Evolutionary conservation across 139 green algal species (phyloP).

Genomic region (Chlamydomonas sp.): DNA sequence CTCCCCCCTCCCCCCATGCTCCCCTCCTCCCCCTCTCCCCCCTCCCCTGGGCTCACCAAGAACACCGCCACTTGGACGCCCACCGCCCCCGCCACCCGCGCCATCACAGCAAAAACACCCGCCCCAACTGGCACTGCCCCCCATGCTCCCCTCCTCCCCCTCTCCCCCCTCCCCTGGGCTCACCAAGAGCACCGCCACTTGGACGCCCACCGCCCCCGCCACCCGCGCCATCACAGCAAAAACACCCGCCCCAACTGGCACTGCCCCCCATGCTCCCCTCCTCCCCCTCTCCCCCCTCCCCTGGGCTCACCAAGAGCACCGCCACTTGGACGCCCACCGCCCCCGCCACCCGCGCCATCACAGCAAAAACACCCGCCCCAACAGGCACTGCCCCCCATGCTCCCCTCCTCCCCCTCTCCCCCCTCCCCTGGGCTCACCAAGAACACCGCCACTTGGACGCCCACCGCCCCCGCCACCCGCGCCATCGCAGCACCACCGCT

Average conservation of each 20-base stretch:
- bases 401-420: constrained; percentile 5
- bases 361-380: no score
- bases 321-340: background rate
- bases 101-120: no score
- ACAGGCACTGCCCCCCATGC: background rate
- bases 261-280: background rate
- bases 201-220: no score
- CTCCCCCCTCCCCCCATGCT: background rate
- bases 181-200: background rate
- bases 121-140: background rate
- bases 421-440: constrained; percentile 13
- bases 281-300: constrained; percentile 13
- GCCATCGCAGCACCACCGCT: background rate
- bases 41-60: no score
- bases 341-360: no score
- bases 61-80: no score
- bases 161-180: background rate
- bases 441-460: background rate
- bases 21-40: background rate
- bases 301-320: constrained; percentile 8
- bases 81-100: no score
- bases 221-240: no score
- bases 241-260: no score
- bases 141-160: background rate
- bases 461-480: no score